phyloP scores from a whole-genome alignment of 2,329 filamentous ascomycete genomes.

The Pestalotiopsis sp. region DNA sequence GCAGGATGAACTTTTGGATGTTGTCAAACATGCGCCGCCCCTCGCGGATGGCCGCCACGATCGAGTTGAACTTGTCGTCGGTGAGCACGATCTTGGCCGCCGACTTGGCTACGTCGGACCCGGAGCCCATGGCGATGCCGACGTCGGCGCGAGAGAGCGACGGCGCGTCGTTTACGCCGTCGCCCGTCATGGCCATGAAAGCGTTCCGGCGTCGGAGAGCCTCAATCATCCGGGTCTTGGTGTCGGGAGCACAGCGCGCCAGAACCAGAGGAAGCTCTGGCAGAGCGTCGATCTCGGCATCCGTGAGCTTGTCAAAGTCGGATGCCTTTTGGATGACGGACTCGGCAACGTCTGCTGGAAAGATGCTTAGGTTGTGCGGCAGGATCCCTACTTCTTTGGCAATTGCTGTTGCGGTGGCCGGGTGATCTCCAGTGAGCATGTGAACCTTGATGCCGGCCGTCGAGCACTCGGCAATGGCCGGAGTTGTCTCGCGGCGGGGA shows the following conservation, averaged over 20 bases:
- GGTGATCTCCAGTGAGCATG: conserved; percentile 85
- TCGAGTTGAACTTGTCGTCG: conserved; percentile 87
- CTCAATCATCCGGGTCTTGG: conserved; percentile 90
- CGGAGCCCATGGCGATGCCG: conserved; percentile 89
- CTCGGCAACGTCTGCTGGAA: conserved; percentile 66
- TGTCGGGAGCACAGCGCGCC: conserved; percentile 81
- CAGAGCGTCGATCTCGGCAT: conserved; percentile 75
- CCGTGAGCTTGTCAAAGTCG: conserved; percentile 77
- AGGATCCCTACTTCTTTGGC: conserved; percentile 80
- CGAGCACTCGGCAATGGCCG: conserved; percentile 70
- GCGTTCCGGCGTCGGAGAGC: conserved; percentile 76
- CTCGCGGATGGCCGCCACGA: conserved; percentile 81
- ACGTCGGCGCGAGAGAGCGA: conserved; percentile 82
- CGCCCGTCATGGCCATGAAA: conserved; percentile 87
- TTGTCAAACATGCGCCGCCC: conserved; percentile 87
- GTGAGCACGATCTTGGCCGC: conserved; percentile 82
- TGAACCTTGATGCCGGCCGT: conserved; percentile 77
- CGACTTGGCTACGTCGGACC: conserved; percentile 84
- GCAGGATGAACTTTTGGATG: conserved; percentile 85
- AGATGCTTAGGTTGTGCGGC: conserved; percentile 59
- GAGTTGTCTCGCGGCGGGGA: conserved; percentile 78
- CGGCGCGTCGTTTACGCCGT: conserved; percentile 86
- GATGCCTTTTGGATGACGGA: conserved; percentile 75
- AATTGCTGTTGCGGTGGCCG: conserved; percentile 77
- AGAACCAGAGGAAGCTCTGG: conserved; percentile 80